Conservation (phyloP, 257 asterid genomes). For the Cordia subcordata region DNA sequence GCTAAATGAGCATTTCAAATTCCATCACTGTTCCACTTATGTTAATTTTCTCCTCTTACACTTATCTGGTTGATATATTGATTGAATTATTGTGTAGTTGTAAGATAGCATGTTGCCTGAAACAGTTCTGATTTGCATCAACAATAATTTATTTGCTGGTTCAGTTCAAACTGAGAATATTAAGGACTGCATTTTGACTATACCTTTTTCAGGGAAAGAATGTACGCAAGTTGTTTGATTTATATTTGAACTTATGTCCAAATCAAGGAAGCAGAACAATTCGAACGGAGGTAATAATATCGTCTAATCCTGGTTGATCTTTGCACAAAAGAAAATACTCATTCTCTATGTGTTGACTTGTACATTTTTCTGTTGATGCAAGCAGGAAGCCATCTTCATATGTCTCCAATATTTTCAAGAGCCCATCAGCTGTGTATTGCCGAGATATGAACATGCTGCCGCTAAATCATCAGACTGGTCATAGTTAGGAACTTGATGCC, state of each 20-base stretch:
- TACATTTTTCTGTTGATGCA: background rate
- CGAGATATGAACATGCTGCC: conserved; percentile 6
- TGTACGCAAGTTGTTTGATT: conserved; percentile 55
- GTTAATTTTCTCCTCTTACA: too few relatives aligned
- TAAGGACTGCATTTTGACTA: background rate
- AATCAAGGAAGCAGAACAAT: conserved; percentile 97
- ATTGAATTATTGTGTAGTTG: too few relatives aligned
- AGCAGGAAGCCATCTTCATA: conserved; percentile 84
- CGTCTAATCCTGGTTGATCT: background rate
- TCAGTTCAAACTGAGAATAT: background rate
- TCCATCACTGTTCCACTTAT: too few relatives aligned
- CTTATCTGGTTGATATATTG: too few relatives aligned
- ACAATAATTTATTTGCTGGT: background rate
- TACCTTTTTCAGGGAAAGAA: conserved; percentile 53
- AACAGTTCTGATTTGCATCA: background rate
- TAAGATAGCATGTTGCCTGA: too few relatives aligned
- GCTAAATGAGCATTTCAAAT: too few relatives aligned
- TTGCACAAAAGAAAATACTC: background rate
- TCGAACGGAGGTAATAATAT: conserved; percentile 65
- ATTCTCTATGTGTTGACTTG: background rate
- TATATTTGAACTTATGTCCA: conserved; percentile 82
- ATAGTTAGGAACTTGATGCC: too few relatives aligned
- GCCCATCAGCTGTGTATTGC: conserved; percentile 48
- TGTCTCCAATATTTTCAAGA: conserved; percentile 93
- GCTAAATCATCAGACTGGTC: too few relatives aligned